These are phyloP conservation scores for Aspergillus quadrilineatus DNA, from an alignment of 2,329 filamentous ascomycete genomes.

Conservation along the genomic window DNA sequence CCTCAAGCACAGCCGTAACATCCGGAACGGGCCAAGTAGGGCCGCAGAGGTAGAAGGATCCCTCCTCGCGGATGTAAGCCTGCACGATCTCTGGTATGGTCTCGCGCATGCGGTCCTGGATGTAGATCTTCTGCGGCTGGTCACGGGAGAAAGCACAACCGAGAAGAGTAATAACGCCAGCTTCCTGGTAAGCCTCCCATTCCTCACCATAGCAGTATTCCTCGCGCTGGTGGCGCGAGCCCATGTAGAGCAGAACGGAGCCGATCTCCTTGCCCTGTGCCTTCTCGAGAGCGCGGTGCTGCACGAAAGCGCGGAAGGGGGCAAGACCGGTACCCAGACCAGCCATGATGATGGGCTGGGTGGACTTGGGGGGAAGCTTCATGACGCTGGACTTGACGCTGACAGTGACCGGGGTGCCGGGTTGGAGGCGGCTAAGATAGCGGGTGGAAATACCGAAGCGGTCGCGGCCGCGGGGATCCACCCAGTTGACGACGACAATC, in stretches of 20 bases:
- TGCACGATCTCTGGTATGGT: constrained; percentile 76
- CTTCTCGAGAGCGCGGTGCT: constrained; percentile 97
- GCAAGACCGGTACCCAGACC: constrained; percentile 96
- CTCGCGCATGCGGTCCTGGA: constrained; percentile 96
- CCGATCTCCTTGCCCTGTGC: constrained; percentile 95
- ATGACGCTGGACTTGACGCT: constrained; percentile 98
- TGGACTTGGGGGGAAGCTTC: constrained; percentile 88
- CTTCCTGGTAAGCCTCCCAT: constrained; percentile 96
- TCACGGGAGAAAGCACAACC: constrained; percentile 94
- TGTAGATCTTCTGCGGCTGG: constrained; percentile 98
- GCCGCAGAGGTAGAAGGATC: constrained; percentile 94
- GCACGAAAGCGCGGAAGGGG: constrained; percentile 98
- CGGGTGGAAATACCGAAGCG: constrained; percentile 91
- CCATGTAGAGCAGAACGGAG: constrained; percentile 90
- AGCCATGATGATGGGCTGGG: constrained; percentile 96
- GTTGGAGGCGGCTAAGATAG: constrained; percentile 74
- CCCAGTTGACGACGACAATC: constrained; percentile 97
- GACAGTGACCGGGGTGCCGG: constrained; percentile 79
- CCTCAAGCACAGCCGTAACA: constrained; percentile 88
- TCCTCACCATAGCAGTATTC: constrained; percentile 99
- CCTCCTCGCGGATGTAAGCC: constrained; percentile 83
- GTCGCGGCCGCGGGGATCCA: constrained; percentile 80
- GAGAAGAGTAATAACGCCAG: constrained; percentile 90
- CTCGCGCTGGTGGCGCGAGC: constrained; percentile 93
- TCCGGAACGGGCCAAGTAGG: constrained; percentile 98